phyloP scores from a whole-genome alignment of 108 stramenopile species.

The Cyclotella atomus region DNA sequence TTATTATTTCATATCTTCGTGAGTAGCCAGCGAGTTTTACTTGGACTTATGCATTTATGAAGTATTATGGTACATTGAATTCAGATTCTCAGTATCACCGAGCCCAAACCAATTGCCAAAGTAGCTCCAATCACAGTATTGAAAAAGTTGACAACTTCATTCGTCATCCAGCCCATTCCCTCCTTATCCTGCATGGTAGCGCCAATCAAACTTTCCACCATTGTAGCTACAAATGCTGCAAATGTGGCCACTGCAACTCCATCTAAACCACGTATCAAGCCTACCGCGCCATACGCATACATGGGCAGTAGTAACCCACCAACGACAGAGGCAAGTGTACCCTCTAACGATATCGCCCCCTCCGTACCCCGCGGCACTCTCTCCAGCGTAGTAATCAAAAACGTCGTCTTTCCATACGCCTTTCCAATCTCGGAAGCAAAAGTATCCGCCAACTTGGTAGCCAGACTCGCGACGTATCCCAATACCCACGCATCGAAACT shows the following conservation, averaged over 20 bases:
- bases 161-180: constrained; percentile 85
- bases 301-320: constrained; percentile 83
- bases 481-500: constrained; percentile 65
- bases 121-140: constrained; percentile 91
- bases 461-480: constrained; percentile 89
- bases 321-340: constrained; percentile 86
- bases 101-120: constrained; percentile 72
- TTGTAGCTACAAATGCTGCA: constrained; percentile 90
- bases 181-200: constrained; percentile 90
- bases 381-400: constrained; percentile 90
- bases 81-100: no score
- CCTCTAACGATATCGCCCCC: constrained; percentile 90
- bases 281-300: constrained; percentile 64
- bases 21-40: no score
- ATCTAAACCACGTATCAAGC: constrained; percentile 39
- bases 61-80: no score
- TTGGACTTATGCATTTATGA: no score
- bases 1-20: no score
- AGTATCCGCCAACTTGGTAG: constrained; percentile 95
- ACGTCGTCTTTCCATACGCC: constrained; percentile 94
- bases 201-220: constrained; percentile 91
- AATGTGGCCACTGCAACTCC: constrained; percentile 64
- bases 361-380: constrained; percentile 92
- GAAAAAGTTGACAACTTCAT: constrained; percentile 95
- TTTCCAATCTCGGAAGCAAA: constrained; percentile 97